phyloP scores from a whole-genome alignment of 2,329 filamentous ascomycete genomes.

The Neoarthrinium moseri region DNA sequence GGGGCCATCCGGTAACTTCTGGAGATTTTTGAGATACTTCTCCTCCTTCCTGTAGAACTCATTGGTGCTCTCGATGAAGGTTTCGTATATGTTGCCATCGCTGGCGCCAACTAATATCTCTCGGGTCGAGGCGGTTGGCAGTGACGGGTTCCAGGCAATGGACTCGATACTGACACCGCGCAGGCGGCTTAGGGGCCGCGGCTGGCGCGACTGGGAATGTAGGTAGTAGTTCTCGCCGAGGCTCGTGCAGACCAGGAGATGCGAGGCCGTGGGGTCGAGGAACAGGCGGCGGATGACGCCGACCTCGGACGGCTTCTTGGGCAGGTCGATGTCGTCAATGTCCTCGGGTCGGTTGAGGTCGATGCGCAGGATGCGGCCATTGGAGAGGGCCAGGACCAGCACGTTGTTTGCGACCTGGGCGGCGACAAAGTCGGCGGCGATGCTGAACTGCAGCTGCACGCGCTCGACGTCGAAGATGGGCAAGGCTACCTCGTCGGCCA shows the following conservation, averaged over 20 bases:
- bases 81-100: constrained; percentile 95
- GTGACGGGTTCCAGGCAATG: constrained; percentile 90
- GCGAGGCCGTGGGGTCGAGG: constrained; percentile 93
- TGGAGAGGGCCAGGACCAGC: constrained; percentile 86
- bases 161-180: constrained; percentile 87
- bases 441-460: constrained; percentile 90
- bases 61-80: constrained; percentile 88
- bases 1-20: constrained; percentile 78
- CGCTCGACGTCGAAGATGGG: constrained; percentile 94
- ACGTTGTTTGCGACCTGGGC: constrained; percentile 98
- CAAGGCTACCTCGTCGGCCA: constrained; percentile 57
- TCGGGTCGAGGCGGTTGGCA: constrained; percentile 88
- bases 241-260: constrained; percentile 87
- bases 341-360: constrained; percentile 91
- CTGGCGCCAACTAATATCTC: constrained; percentile 89
- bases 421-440: constrained; percentile 93
- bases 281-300: constrained; percentile 95
- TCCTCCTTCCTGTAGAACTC: constrained; percentile 97
- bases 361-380: constrained; percentile 88
- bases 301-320: constrained; percentile 86
- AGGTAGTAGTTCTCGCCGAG: constrained; percentile 97
- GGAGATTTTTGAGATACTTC: constrained; percentile 82
- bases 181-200: constrained; percentile 76
- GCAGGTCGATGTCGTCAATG: constrained; percentile 97
- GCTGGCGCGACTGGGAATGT: constrained; percentile 88